A percentile compares a stretch with the other conserved stretches of the same genome.
Conservation (phyloP, 805 yeast genomes). For the Ogataea philodendri region DNA sequence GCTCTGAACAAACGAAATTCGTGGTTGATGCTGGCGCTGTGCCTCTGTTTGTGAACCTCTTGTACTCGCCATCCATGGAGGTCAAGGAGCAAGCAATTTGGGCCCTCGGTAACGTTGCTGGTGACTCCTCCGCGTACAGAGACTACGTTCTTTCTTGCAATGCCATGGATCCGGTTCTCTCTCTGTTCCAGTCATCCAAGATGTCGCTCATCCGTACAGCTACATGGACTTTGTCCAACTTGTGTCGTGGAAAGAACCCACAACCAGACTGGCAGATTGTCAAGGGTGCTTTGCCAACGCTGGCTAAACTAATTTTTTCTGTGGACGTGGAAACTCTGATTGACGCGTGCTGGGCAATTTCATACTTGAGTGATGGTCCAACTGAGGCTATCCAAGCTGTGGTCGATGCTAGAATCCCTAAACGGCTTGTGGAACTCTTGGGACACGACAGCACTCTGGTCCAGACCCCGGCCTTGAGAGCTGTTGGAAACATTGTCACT, state of each 20-base stretch:
- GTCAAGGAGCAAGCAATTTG: slow-evolving; percentile 98
- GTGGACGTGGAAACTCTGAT: slow-evolving; percentile 90
- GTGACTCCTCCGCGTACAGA: slow-evolving; percentile 88
- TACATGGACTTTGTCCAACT: slow-evolving; percentile 95
- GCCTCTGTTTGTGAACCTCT: slow-evolving; percentile 80
- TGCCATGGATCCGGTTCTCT: slow-evolving; percentile 86
- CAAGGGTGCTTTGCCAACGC: slow-evolving; percentile 82
- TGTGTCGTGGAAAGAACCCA: slow-evolving; percentile 95
- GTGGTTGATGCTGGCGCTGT: slow-evolving; percentile 95
- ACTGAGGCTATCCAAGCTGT: slow-evolving; percentile 94
- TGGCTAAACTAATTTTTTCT: slow-evolving; percentile 87
- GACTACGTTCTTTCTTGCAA: slow-evolving; percentile 82
- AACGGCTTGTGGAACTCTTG: slow-evolving; percentile 86
- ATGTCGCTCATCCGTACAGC: slow-evolving; percentile 94
- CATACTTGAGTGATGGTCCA: slow-evolving; percentile 91
- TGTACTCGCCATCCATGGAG: slow-evolving; percentile 78
- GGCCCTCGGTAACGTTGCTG: slow-evolving; percentile 99
- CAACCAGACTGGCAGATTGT: slow-evolving; percentile 94
- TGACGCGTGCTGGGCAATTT: slow-evolving; percentile 99
- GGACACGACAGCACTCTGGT: slow-evolving; percentile 80
- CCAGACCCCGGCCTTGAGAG: slow-evolving; percentile 96
- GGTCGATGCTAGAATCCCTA: slow-evolving; percentile 92
- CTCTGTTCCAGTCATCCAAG: slow-evolving; percentile 74
- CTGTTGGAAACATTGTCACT: slow-evolving; percentile 96
- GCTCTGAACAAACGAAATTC: slow-evolving; percentile 80